Base-by-base conservation (phyloP, 805 yeast genomes). In the Candida multigemmis region DNA sequence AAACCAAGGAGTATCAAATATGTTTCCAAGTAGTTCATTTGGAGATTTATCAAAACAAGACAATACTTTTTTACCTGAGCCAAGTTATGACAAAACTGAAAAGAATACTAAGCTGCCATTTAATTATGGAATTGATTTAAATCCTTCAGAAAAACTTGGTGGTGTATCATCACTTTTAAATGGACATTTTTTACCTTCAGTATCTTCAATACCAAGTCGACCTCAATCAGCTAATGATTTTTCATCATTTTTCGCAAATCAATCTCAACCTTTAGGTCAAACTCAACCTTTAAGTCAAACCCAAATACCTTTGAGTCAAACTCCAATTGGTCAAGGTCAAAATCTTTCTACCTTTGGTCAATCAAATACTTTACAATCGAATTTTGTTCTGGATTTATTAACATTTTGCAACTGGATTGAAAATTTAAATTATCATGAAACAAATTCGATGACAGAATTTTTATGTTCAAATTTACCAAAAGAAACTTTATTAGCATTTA, bases 381-480 rank as follows among this genome's bases (percentile, higher is more conserved):
- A 60, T 32, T 69, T 69, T 41, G 65, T 62, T 37, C 65, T 55
- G 42, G 78, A 74, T 38, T 56, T 73, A 41, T 54, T 62, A 29
- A 62, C 61, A 34, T 54, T 68, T 36, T 59, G 68, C 35, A 56
- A 53, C 33, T 71, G 77, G 77, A 53, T 70, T 34, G 61, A 61
- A 27, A 56, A 55, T 36, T 55, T 74, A 45, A 58, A 54, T 25
- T 60, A 69, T n/a, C 61, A 60, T 24, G 77, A 74, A 35, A 70
- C 60, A 37, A 54, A 67, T 30, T 53, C 68, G 26, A 66, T 71
- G 48, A 58, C 72, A 33, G 79, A 73, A 38, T 66, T 70, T 42
- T 49, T 74, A 45, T 54, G 75, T 32, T 53, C 63, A 24, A 56
- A 57, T 32, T 48, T 74, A 37, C 66, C 72, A 6, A 64, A 68